A percentile compares a stretch with the other conserved stretches of the same genome.
Conservation (phyloP, 495 filamentous ascomycete species). For the Echria macrotheca region DNA sequence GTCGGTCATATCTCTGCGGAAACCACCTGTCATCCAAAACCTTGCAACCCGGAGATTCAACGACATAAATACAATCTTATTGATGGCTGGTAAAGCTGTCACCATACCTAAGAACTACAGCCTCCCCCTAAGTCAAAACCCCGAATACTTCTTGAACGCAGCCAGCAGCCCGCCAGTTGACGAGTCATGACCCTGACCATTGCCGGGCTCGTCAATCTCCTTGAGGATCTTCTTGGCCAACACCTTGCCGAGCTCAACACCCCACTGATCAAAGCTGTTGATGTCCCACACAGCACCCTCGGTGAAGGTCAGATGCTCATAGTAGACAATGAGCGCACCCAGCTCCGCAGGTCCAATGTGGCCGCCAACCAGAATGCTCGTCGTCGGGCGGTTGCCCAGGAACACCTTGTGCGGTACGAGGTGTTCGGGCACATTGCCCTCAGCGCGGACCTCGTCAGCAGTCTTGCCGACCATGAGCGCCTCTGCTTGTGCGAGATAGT, state of each 20-base stretch:
- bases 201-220: slow-evolving; percentile 70
- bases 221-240: slow-evolving; percentile 85
- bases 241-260: slow-evolving; percentile 95
- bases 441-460: slow-evolving; percentile 78
- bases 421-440: slow-evolving; percentile 69
- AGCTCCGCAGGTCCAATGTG: slow-evolving; percentile 92
- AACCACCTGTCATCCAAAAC: too few relatives aligned
- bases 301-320: slow-evolving; percentile 96
- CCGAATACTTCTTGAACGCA: slow-evolving; percentile 60
- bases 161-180: slow-evolving; percentile 84
- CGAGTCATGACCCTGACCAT: slow-evolving; percentile 66
- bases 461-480: slow-evolving; percentile 98
- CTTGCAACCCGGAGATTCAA: too few relatives aligned
- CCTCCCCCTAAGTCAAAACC: slow-evolving; percentile 8
- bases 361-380: slow-evolving; percentile 78
- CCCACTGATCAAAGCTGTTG: slow-evolving; percentile 99
- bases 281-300: slow-evolving; percentile 99
- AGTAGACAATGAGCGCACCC: slow-evolving; percentile 94
- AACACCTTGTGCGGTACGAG: slow-evolving; percentile 98
- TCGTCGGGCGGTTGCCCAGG: slow-evolving; percentile 94
- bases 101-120: not conserved
- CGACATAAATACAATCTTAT: not conserved
- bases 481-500: slow-evolving; percentile 97
- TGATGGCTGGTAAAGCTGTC: not conserved
- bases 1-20: too few relatives aligned